Percentiles rank a stretch among this genome's conserved stretches.
Evolutionary conservation across 257 asterid genomes (phyloP).

Genomic region (Solanum habrochaites): DNA sequence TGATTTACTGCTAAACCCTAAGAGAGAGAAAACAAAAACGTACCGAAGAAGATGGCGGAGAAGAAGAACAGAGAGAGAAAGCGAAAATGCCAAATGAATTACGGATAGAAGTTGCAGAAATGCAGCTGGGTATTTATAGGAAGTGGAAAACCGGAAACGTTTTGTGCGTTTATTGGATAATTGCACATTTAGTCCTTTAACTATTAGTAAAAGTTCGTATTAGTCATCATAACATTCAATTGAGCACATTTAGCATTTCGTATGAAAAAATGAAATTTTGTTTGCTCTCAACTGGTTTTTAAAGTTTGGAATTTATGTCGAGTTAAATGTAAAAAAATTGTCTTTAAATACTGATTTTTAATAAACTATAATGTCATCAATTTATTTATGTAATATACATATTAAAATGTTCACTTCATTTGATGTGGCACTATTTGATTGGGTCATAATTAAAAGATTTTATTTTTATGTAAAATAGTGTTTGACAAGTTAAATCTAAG

Average conservation of each 20-base stretch:
- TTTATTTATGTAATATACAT: too few species aligned
- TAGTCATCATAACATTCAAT: background rate
- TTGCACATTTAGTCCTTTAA: background rate
- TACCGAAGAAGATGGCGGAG: constrained; percentile 2
- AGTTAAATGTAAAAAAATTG: too few species aligned
- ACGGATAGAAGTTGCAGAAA: background rate
- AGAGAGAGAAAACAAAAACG: background rate
- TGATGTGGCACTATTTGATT: background rate
- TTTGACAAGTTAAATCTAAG: background rate
- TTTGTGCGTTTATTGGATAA: background rate
- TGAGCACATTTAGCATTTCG: background rate
- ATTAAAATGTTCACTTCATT: too few species aligned
- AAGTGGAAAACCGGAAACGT: constrained; percentile 44
- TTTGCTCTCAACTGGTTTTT: background rate
- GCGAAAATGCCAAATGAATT: background rate
- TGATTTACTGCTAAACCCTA: background rate
- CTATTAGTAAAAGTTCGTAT: background rate
- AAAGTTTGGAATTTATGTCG: background rate
- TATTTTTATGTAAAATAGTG: too few species aligned
- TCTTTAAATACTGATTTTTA: too few species aligned
- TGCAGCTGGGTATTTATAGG: constrained; percentile 31
- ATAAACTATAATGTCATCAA: too few species aligned
- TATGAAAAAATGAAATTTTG: background rate
- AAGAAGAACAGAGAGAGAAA: background rate
- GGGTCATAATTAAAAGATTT: background rate